A percentile compares a stretch with the other conserved stretches of the same genome.
These are phyloP conservation scores for Delonix regia DNA, from an alignment of 306 rosid genomes.

Conservation along the genomic window DNA sequence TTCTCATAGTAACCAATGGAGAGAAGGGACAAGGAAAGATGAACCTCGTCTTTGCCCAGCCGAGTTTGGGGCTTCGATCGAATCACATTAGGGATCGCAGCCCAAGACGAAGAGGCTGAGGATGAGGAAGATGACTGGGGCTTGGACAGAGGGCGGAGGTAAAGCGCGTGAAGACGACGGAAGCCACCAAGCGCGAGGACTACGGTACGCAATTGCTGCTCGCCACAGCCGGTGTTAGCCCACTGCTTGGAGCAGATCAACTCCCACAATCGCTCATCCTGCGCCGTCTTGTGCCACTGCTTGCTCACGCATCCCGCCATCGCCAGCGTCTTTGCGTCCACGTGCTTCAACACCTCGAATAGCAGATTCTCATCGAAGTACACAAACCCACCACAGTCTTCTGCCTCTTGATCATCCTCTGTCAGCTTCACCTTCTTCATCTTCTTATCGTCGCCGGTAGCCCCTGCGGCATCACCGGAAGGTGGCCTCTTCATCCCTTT, in stretches of 20 bases:
- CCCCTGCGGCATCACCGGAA: slow-evolving; percentile 24
- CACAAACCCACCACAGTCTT: slow-evolving; percentile 30
- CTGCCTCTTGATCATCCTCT: not conserved
- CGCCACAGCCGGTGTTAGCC: slow-evolving; percentile 65
- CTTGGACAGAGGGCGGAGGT: slow-evolving; percentile 59
- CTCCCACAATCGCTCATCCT: slow-evolving; percentile 85
- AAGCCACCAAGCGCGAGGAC: slow-evolving; percentile 81
- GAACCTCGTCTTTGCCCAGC: slow-evolving; percentile 77
- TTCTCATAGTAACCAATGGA: slow-evolving; percentile 75
- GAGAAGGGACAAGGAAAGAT: slow-evolving; percentile 68
- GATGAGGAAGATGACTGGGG: slow-evolving; percentile 37
- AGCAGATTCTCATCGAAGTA: slow-evolving; percentile 65
- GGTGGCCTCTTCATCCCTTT: slow-evolving; percentile 55
- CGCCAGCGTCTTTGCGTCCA: slow-evolving; percentile 65
- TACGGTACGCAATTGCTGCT: slow-evolving; percentile 71
- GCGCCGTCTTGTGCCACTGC: slow-evolving; percentile 75
- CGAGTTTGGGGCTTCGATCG: slow-evolving; percentile 47
- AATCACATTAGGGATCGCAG: slow-evolving; percentile 43
- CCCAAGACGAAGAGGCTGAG: slow-evolving; percentile 34
- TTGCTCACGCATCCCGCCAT: slow-evolving; percentile 68
- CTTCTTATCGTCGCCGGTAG: slow-evolving; percentile 34
- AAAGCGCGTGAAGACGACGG: slow-evolving; percentile 66
- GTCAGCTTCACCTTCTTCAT: slow-evolving; percentile 50
- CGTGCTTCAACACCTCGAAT: slow-evolving; percentile 81
- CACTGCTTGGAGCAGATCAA: slow-evolving; percentile 73